Percentiles rank a stretch among this genome's conserved stretches.
These are phyloP conservation scores for Boletus vermiculosoides DNA, from an alignment of 768 basidiomycete species.

Conservation along the genomic window DNA sequence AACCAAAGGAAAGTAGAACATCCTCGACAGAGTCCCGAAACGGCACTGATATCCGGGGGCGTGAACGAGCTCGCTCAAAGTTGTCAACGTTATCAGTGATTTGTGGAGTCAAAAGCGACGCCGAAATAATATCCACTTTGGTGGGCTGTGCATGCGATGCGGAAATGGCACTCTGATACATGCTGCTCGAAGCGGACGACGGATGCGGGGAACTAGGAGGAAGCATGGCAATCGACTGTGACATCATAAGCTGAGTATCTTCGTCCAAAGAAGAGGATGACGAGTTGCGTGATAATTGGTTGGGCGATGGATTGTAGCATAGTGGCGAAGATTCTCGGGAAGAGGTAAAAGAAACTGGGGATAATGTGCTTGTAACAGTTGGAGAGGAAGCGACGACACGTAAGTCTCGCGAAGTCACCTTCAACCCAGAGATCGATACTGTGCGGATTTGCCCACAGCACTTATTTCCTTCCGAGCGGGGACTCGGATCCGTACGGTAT, in stretches of 20 bases:
- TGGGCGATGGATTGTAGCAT: not conserved
- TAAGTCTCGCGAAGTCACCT: conserved; percentile 51
- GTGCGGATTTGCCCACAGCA: conserved; percentile 40
- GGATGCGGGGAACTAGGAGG: conserved; percentile 49
- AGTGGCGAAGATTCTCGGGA: conserved; percentile 12
- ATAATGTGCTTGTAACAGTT: conserved; percentile 22
- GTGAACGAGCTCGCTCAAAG: conserved; percentile 1
- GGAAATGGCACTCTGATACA: conserved; percentile 78
- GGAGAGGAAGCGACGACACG: conserved; percentile 20
- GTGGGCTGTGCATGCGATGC: conserved; percentile 6
- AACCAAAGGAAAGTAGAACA: conserved; percentile 58
- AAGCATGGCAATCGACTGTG: conserved; percentile 67
- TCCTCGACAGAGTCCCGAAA: conserved; percentile 35
- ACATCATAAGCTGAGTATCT: conserved; percentile 64
- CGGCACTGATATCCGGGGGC: conserved; percentile 8
- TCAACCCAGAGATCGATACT: conserved; percentile 56
- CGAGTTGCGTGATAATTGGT: conserved; percentile 43
- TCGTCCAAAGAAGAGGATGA: conserved; percentile 67
- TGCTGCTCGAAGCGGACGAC: conserved; percentile 56
- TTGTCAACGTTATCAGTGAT: not conserved
- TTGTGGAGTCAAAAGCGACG: not conserved
- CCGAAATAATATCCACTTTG: not conserved
- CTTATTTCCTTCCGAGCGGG: conserved; percentile 13
- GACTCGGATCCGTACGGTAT: conserved; percentile 46
- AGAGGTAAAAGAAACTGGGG: conserved; percentile 27